Base-by-base conservation (phyloP, 139 green algal species). In the Chlamydomonas sp. region DNA sequence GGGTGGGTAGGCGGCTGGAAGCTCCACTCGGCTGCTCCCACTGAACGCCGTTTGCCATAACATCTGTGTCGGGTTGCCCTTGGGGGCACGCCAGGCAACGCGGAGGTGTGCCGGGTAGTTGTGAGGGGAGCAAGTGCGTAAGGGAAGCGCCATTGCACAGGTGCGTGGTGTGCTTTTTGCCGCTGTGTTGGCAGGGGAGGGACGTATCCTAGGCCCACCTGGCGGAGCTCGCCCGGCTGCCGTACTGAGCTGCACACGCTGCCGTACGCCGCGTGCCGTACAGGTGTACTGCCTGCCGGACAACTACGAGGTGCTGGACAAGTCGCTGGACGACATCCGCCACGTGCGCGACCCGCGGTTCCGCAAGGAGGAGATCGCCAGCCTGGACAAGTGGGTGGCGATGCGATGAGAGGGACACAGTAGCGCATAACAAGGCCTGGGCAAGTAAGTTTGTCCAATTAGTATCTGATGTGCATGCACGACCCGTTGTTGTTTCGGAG, bases 221-320 rank as follows among this genome's bases (percentile, higher is more conserved):
- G 31, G 31, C 31, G 31, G 31, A 49, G 31, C 31, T 49, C 31
- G 31, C 31, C 31, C 31, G 31, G 31, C 31, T 49, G 31, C 31
- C 31, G 31, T 49, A 49, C 31, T 49, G 31, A 49, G 31, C 17
- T 31, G 17, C 18, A 58, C 18, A 73, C 9, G 20, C 60, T 49
- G 58, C 17, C 61, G 80, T 57, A 5, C 10, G 4, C 10, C n/a
- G 58, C 80, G n/a, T 66, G 20, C 49, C 16, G 75, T 49, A 1
- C 88, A 93, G 90, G 95, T 97, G 78, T 99, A 97, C 92, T 99
- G 97, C 95, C 93, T 99, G 73, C 98, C 98, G 0, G 98, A 99
- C 83, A 96, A 96, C 80, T 99, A 99, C 90, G 95, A 99, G 92
- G 96, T 99, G 68, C 84, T 93, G 3, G 98, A 99, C 92, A 90